Conservation (phyloP, 257 asterid species). For the Salvia hispanica region DNA sequence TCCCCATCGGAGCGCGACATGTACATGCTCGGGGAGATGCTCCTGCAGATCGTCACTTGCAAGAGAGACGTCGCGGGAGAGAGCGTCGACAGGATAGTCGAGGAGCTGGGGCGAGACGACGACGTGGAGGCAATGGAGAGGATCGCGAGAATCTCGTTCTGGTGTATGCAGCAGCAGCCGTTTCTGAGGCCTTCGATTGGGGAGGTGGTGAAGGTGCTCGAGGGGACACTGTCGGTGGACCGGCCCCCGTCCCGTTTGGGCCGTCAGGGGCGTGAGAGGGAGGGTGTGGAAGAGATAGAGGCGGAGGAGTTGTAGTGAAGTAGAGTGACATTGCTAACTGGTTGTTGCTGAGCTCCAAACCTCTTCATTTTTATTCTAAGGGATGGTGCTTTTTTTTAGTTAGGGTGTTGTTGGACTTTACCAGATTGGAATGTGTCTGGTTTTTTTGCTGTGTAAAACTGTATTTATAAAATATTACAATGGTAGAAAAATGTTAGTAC, state of each 20-base stretch:
- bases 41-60: conserved; percentile 52
- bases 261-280: conserved; percentile 34
- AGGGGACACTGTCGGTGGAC: conserved; percentile 69
- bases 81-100: conserved; percentile 39
- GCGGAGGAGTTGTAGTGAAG: conserved; percentile 42
- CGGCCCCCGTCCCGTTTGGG: conserved; percentile 53
- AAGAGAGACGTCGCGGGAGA: conserved; percentile 43
- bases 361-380: conserved; percentile 32
- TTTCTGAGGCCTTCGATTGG: conserved; percentile 64
- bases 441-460: conserved; percentile 4
- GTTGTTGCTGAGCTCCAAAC: conserved; percentile 29
- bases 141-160: conserved; percentile 56
- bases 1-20: conserved; percentile 66
- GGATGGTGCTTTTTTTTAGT: conserved; percentile 27
- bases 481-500: too few species aligned
- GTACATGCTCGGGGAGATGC: conserved; percentile 55
- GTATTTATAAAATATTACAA: too few species aligned
- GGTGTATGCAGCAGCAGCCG: conserved; percentile 71
- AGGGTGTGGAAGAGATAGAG: conserved; percentile 44
- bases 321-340: conserved; percentile 29
- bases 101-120: conserved; percentile 33
- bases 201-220: conserved; percentile 71
- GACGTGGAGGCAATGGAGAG: conserved; percentile 46
- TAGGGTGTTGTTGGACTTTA: not conserved
- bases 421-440: conserved; percentile 16